Conservation (phyloP, 352 stramenopile genomes). For the Phytopythium montanum region DNA sequence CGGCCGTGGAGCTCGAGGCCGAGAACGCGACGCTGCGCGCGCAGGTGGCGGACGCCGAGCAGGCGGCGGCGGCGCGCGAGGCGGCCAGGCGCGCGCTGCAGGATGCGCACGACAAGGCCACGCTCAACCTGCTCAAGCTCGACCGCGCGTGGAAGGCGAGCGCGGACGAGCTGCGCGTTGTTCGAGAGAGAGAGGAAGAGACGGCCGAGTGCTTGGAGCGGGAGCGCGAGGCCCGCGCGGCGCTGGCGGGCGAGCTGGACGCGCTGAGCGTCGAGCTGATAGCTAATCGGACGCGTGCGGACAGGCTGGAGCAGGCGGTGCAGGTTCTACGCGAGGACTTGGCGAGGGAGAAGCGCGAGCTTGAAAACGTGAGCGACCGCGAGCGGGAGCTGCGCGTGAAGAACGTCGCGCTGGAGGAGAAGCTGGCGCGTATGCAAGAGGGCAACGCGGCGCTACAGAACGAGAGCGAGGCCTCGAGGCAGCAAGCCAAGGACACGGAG, state of each 20-base stretch:
- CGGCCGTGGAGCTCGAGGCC: slow-evolving; percentile 69
- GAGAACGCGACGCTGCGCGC: slow-evolving; percentile 70
- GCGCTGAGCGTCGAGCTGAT: slow-evolving; percentile 10
- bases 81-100: slow-evolving; percentile 42
- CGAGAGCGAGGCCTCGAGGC: not conserved
- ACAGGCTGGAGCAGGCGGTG: not conserved
- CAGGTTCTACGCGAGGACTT: not conserved
- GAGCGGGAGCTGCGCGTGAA: not conserved
- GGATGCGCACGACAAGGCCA: slow-evolving; percentile 60
- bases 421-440: not conserved
- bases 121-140: slow-evolving; percentile 63
- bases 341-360: not conserved
- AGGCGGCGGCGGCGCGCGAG: slow-evolving; percentile 33
- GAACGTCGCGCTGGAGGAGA: not conserved
- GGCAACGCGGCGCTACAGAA: not conserved
- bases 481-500: slow-evolving; percentile 20
- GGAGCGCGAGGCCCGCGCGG: slow-evolving; percentile 19
- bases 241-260: slow-evolving; percentile 9
- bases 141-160: slow-evolving; percentile 73
- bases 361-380: not conserved
- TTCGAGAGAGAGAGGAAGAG: slow-evolving; percentile 19
- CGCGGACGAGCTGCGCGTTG: slow-evolving; percentile 16
- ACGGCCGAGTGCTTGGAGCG: slow-evolving; percentile 13
- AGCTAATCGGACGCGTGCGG: not conserved
- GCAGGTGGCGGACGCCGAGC: slow-evolving; percentile 49